phyloP scores from a whole-genome alignment of 352 stramenopile genomes.

The Discostella stelligera region DNA sequence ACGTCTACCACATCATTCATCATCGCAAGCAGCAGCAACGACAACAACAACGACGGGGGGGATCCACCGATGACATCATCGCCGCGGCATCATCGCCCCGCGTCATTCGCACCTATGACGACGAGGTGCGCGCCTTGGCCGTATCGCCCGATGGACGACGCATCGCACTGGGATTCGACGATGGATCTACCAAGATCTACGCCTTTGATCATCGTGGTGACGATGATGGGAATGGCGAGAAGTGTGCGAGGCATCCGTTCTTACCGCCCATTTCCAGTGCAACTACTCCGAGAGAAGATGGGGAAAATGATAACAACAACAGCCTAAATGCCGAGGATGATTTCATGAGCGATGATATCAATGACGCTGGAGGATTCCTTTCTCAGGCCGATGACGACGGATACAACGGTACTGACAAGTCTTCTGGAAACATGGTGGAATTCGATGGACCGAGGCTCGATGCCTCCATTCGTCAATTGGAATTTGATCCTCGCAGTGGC shows the following conservation, averaged over 20 bases:
- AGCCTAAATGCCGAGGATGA: slow-evolving; percentile 6
- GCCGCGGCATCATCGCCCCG: neutral
- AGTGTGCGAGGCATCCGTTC: slow-evolving; percentile 14
- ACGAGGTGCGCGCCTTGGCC: slow-evolving; percentile 54
- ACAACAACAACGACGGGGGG: too few relatives aligned
- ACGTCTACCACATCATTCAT: slow-evolving; percentile 10
- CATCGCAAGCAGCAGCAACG: too few relatives aligned
- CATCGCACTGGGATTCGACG: slow-evolving; percentile 65
- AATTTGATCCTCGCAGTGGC: slow-evolving; percentile 45
- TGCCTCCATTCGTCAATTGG: slow-evolving; percentile 51
- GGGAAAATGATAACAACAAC: neutral
- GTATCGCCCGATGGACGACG: slow-evolving; percentile 51
- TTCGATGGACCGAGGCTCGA: slow-evolving; percentile 46
- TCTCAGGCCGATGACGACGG: slow-evolving; percentile 25
- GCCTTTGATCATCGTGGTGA: slow-evolving; percentile 35
- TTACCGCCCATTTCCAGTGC: slow-evolving; percentile 22
- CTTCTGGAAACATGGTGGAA: neutral
- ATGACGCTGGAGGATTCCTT: neutral
- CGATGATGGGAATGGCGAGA: neutral
- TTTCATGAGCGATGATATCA: slow-evolving; percentile 12
- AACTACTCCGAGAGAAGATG: neutral
- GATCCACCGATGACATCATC: too few relatives aligned
- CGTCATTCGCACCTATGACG: slow-evolving; percentile 38
- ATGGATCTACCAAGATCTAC: slow-evolving; percentile 60
- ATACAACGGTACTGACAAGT: neutral